These are phyloP conservation scores for Pseudogymnoascus sp. DNA, from an alignment of 2,329 filamentous ascomycete species.

Conservation along the genomic window DNA sequence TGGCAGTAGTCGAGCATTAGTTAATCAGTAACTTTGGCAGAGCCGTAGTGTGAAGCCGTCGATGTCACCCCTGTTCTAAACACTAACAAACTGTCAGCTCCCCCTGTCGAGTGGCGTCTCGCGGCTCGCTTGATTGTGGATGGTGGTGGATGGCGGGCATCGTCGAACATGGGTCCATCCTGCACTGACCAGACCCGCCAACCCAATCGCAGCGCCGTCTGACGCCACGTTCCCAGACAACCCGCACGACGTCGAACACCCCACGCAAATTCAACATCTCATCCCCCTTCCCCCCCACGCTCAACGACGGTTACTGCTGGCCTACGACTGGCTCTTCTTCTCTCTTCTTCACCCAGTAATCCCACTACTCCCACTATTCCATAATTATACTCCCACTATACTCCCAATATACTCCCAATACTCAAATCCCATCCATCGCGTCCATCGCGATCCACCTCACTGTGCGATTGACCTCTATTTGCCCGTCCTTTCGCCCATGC, in stretches of 20 bases:
- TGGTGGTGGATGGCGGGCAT: neutral
- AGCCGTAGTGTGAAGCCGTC: neutral
- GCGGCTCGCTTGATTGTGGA: neutral
- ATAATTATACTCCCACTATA: too few species aligned
- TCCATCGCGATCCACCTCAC: too few species aligned
- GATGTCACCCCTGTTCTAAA: neutral
- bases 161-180: too few species aligned
- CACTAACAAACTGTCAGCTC: neutral
- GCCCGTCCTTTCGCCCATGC: neutral
- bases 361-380: too few species aligned
- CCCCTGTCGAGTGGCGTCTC: neutral
- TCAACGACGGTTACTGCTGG: too few species aligned
- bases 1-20: neutral
- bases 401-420: too few species aligned
- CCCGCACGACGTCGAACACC: neutral
- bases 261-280: neutral
- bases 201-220: neutral
- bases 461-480: neutral
- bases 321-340: too few species aligned
- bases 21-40: neutral
- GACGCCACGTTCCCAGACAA: neutral
- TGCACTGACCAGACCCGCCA: neutral
- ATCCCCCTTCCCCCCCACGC: neutral
- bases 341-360: too few species aligned
- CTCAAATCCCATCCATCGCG: too few species aligned